phyloP scores from a whole-genome alignment of 352 stramenopile species.

The Blastocystis sp. region DNA sequence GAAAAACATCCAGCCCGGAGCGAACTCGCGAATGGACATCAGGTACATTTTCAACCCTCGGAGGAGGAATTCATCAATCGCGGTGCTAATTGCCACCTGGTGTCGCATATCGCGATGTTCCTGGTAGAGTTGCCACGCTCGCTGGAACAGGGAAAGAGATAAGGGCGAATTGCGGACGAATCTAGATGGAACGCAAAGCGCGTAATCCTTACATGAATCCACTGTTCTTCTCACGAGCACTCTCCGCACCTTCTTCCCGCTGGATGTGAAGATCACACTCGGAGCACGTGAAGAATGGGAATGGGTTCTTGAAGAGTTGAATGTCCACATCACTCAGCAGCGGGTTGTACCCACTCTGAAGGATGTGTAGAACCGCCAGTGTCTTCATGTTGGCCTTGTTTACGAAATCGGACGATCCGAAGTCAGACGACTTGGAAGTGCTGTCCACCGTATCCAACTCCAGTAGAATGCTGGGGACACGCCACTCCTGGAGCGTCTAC shows the following conservation, averaged over 20 bases:
- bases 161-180: constrained; percentile 20
- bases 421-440: constrained; percentile 48
- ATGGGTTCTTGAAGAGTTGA: constrained; percentile 66
- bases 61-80: constrained; percentile 41
- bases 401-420: constrained; percentile 15
- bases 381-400: constrained; percentile 70
- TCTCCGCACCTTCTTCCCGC: constrained; percentile 26
- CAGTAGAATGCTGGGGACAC: constrained; percentile 42
- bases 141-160: constrained; percentile 18
- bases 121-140: constrained; percentile 35
- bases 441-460: constrained; percentile 31
- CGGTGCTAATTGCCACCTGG: constrained; percentile 25
- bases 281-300: constrained; percentile 20
- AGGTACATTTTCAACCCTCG: constrained; percentile 23
- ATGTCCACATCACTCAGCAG: constrained; percentile 68
- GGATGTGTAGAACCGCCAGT: constrained; percentile 49
- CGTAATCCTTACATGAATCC: constrained; percentile 21
- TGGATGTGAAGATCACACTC: constrained; percentile 67
- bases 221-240: constrained; percentile 46
- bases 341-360: constrained; percentile 48
- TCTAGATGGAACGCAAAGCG: constrained; percentile 28
- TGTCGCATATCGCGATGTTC: constrained; percentile 58
- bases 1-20: constrained; percentile 62
- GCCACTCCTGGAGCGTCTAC: constrained; percentile 48
- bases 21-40: constrained; percentile 25